Evolutionary conservation across 495 filamentous ascomycete genomes (phyloP).

Genomic region (Hypoxylon rickii): DNA sequence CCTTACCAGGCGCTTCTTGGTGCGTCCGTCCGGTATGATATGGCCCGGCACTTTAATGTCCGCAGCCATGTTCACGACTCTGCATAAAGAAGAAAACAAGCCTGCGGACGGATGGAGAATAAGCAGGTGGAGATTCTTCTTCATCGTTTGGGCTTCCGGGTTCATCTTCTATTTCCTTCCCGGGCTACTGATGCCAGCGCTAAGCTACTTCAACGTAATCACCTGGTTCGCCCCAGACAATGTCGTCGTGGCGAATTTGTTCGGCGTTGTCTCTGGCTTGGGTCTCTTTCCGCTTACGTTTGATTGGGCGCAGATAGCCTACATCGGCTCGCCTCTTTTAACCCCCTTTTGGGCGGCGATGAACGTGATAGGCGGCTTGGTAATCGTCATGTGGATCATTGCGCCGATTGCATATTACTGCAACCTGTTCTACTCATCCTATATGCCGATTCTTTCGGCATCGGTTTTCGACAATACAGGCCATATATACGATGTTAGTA

Average conservation of each 20-base stretch:
- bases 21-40: constrained; percentile 85
- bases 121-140: constrained; percentile 81
- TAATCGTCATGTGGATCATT: constrained; percentile 87
- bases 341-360: constrained; percentile 91
- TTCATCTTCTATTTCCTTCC: constrained; percentile 84
- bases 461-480: constrained; percentile 84
- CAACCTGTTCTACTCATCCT: constrained; percentile 76
- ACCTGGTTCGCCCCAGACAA: constrained; percentile 89
- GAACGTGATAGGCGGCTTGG: constrained; percentile 84
- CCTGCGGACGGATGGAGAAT: constrained; percentile 84
- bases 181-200: constrained; percentile 80
- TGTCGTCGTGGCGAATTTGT: constrained; percentile 77
- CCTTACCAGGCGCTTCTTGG: constrained; percentile 75
- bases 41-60: constrained; percentile 91
- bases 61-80: constrained; percentile 80
- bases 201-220: constrained; percentile 88
- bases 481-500: constrained; percentile 73
- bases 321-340: constrained; percentile 83
- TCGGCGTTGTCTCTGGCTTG: constrained; percentile 82
- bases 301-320: constrained; percentile 92
- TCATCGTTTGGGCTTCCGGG: constrained; percentile 65
- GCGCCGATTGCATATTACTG: constrained; percentile 82
- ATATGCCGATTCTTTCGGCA: constrained; percentile 78
- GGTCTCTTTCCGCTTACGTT: constrained; percentile 89
- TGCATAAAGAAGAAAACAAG: constrained; percentile 82